Evolutionary conservation across 495 filamentous ascomycete species (phyloP).

Genomic region (Neurospora discreta): DNA sequence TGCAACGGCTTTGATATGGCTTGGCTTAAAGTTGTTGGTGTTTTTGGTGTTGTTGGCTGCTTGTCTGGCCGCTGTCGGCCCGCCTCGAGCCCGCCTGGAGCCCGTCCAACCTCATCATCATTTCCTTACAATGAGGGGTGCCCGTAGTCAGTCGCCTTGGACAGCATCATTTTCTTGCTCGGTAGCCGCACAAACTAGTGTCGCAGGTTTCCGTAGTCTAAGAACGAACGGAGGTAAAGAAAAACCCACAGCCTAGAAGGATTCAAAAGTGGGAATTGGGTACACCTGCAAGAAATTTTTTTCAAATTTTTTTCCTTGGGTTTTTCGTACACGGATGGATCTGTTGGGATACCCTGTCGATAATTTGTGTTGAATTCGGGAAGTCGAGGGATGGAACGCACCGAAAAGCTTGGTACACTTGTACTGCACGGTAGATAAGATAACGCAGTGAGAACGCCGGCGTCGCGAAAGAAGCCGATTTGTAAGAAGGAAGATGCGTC

Average conservation of each 20-base stretch:
- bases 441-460: neutral
- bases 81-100: neutral
- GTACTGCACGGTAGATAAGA: neutral
- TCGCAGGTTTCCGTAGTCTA: neutral
- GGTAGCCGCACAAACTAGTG: neutral
- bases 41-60: neutral
- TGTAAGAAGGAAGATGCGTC: neutral
- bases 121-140: neutral
- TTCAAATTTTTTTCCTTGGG: neutral
- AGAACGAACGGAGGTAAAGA: neutral
- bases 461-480: neutral
- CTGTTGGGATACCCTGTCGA: neutral
- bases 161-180: neutral
- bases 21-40: neutral
- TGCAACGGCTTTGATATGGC: neutral
- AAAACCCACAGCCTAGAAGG: neutral
- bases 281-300: neutral
- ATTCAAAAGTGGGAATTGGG: neutral
- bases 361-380: neutral
- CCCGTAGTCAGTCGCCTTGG: neutral
- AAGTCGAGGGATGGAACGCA: neutral
- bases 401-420: neutral
- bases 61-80: neutral
- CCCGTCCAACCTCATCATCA: neutral
- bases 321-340: neutral